Evolutionary conservation across 768 basidiomycete genomes (phyloP), one percentile per base, ranked within the genome.

Genomic region (Pulveroboletus frians): DNA sequence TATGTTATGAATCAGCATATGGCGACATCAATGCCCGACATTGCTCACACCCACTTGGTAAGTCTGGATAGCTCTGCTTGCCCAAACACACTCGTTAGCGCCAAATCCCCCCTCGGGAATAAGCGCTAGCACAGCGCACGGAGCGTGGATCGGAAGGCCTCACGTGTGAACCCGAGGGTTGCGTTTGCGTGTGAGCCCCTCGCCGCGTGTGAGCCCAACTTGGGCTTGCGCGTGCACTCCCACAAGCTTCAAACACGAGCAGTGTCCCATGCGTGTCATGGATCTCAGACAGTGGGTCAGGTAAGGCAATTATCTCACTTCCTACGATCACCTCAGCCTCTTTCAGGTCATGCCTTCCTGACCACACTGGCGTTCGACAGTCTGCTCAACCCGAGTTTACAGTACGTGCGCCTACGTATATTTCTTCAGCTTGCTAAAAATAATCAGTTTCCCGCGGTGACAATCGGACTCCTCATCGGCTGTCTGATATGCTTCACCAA

Each of bases 401-500:
- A n/a, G 66, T 69, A 29, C 43, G 63, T 45, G 13, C 10, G 21
- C 31, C 8, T 34, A 29, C 41, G 0, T 27, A 31, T 8, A 2
- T 30, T 20, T 35, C 9, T 5, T 29, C 17, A 17, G 14, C 8
- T 18, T 10, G 17, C 27, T 26, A 44, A 43, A 43, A 35, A 34
- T 39, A 26, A 1, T 51, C 45, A 73, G 71, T 52, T 77, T 4
- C 54, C 71, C 21, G 91, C 93, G 1, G 84, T 93, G 2, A 39
- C 78, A 20, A 74, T 90, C 8, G 94, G 94, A 1, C 77, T 96
- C 20, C 69, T 80, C 11, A 92, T 95, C 48, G 92, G 93, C 18
- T 86, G 86, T 55, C 68, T 94, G 29, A 75, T 96, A 54, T 93
- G 91, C 67, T 92, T 93, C 66, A 96, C 93, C 26, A 97, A 97